Conservation (phyloP, 2,329 filamentous ascomycete genomes). For the Orbilia quercus region DNA sequence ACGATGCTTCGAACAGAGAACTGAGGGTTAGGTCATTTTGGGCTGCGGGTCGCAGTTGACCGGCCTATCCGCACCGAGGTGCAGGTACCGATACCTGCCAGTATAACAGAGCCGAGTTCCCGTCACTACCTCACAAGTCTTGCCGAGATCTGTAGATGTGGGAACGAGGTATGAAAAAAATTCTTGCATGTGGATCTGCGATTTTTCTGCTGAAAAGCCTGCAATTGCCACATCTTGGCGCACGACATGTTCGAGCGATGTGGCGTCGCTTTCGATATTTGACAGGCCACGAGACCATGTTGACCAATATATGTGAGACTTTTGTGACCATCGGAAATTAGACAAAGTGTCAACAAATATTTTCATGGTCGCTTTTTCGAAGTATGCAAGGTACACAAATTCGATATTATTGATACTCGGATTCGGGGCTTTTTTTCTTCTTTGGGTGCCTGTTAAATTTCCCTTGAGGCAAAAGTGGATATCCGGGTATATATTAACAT, state of each 20-base stretch:
- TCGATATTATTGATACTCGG: no score
- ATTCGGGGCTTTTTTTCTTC: no score
- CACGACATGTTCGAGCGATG: conserved; percentile 22
- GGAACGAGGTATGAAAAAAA: conserved; percentile 5
- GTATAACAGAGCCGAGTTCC: conserved; percentile 51
- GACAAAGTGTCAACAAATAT: no score
- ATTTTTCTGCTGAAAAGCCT: conserved; percentile 38
- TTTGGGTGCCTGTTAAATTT: no score
- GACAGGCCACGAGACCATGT: not conserved
- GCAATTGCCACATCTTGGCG: conserved; percentile 50
- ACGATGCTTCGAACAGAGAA: conserved; percentile 5
- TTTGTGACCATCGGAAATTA: no score
- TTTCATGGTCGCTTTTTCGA: not conserved
- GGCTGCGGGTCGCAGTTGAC: conserved; percentile 15
- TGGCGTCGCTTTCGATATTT: conserved; percentile 27
- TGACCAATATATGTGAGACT: no score
- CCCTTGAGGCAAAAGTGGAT: no score
- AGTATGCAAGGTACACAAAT: conserved; percentile 15
- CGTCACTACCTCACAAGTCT: conserved; percentile 39
- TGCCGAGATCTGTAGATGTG: conserved; percentile 41
- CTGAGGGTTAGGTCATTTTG: not conserved
- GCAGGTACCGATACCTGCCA: conserved; percentile 31
- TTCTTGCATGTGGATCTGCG: conserved; percentile 47
- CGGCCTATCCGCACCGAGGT: conserved; percentile 16
- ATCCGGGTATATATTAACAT: no score